phyloP scores from a whole-genome alignment of 768 basidiomycete genomes.

The Lactifluus rugatus region DNA sequence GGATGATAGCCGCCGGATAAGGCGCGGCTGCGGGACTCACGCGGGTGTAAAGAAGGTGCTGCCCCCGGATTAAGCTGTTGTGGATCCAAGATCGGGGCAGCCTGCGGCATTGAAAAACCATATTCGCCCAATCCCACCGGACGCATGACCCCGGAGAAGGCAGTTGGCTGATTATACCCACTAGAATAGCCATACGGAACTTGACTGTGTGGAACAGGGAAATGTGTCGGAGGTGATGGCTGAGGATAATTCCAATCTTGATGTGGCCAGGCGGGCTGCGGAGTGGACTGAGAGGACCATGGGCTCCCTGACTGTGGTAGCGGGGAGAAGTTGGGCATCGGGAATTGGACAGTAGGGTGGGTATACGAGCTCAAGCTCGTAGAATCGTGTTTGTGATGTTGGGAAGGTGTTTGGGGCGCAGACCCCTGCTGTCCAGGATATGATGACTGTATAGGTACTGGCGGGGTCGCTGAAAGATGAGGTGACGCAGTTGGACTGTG shows the following conservation, averaged over 20 bases:
- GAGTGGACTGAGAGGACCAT: not conserved
- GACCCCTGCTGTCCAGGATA: not conserved
- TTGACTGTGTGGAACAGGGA: not conserved
- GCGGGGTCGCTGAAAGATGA: not conserved
- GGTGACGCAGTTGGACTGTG: not conserved
- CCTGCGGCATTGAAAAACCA: not conserved
- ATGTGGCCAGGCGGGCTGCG: not conserved
- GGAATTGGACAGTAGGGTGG: not conserved
- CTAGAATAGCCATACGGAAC: not conserved
- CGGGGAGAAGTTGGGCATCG: not conserved
- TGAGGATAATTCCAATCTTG: not conserved
- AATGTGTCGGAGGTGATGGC: not conserved
- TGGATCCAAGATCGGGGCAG: not conserved
- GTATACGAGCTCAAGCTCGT: not conserved
- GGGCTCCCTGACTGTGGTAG: not conserved
- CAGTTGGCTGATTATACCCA: not conserved
- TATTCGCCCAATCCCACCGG: not conserved
- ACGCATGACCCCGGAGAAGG: not conserved
- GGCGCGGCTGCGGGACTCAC: constrained; percentile 1
- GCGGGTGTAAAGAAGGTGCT: constrained; percentile 1
- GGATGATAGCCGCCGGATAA: not conserved
- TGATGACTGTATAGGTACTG: not conserved
- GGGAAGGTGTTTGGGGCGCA: not conserved
- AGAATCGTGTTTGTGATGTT: not conserved
- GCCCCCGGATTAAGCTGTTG: constrained; percentile 1